Conservation (phyloP, 805 yeast genomes). For the Kodamaea hsintzibuensis region DNA sequence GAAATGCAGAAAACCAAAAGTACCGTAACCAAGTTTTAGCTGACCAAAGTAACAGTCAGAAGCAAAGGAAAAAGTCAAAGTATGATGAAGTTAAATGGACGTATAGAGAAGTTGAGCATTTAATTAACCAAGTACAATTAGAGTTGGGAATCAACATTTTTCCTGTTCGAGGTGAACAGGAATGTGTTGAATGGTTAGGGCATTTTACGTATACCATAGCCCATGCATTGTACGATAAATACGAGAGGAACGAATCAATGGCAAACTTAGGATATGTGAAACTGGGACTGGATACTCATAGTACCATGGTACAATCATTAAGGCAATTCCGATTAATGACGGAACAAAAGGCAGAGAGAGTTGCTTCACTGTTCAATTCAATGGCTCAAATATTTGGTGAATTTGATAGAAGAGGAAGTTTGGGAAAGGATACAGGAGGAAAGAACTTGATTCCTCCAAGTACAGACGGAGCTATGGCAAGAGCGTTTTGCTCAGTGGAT, state of each 20-base stretch:
- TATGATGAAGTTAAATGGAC: background rate
- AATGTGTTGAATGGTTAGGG: slow-evolving; percentile 52
- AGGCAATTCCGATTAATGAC: slow-evolving; percentile 62
- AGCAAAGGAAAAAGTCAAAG: background rate
- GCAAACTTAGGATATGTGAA: slow-evolving; percentile 56
- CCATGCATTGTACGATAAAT: slow-evolving; percentile 53
- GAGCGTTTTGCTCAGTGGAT: slow-evolving; percentile 50
- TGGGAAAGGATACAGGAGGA: slow-evolving; percentile 45
- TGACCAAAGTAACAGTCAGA: background rate
- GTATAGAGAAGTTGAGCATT: slow-evolving; percentile 37
- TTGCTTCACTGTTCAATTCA: slow-evolving; percentile 36
- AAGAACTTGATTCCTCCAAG: slow-evolving; percentile 50
- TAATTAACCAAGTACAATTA: slow-evolving; percentile 48
- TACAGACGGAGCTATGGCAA: slow-evolving; percentile 48
- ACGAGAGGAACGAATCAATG: slow-evolving; percentile 52
- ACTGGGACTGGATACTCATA: slow-evolving; percentile 51
- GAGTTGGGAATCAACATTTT: slow-evolving; percentile 50
- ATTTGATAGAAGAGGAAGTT: slow-evolving; percentile 26
- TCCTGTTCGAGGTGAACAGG: slow-evolving; percentile 47
- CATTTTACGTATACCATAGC: slow-evolving; percentile 60
- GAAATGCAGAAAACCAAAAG: slow-evolving; percentile 44
- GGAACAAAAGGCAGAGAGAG: slow-evolving; percentile 46
- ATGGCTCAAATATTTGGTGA: slow-evolving; percentile 33
- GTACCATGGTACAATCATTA: slow-evolving; percentile 50
- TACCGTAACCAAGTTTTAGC: slow-evolving; percentile 29